Evolutionary conservation across 345 rosid genomes (phyloP), one percentile per base, ranked within the genome.

Genomic region (Populus simonii): DNA sequence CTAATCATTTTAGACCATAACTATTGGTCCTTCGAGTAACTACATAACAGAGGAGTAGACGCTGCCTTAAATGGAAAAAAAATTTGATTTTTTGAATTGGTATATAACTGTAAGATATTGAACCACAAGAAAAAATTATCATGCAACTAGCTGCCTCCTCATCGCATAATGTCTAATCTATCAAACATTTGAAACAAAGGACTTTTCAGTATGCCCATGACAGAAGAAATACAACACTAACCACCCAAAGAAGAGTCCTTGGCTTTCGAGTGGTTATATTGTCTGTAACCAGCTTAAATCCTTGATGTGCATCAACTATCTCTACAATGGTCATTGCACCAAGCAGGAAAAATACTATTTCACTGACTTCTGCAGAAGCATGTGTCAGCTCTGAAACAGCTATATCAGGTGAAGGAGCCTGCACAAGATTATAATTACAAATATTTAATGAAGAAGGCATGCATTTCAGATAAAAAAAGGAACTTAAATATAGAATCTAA

Each of bases 271-370:
- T 90, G 55, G 96, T 96, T 77, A 96, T 96, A 85, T 89, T 92
- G 85, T 96, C 98, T 31, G 98, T 96, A 76, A 96, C 98, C 62
- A 96, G 87, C 88, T 96, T 96, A 89, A 96, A 96, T 73, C 99
- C 99, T 91, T 96, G 99, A 86, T 96, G 99, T 71, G 99, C 98
- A 84, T 96, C 99, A 70, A 96, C 93, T 71, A 95, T 93, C 90
- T 95, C 98, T 51, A 93, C 98, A 35, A 96, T 96, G 62, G 99
- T 96, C 99, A 96, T 96, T 29, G 99, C 99, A 16, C 99, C 99
- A 15, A 96, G 97, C 85, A 96, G 80, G 90, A 96, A 96, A 78
- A 96, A 93, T 2, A 96, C 99, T 75, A 96, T 93, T 79, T 93
- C 95, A 82, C 96, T 93, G 75, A 92, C 99, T 93, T 93, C 97